Base-by-base conservation (phyloP, 176 grass and related monocot species). In the Oryza officinalis region DNA sequence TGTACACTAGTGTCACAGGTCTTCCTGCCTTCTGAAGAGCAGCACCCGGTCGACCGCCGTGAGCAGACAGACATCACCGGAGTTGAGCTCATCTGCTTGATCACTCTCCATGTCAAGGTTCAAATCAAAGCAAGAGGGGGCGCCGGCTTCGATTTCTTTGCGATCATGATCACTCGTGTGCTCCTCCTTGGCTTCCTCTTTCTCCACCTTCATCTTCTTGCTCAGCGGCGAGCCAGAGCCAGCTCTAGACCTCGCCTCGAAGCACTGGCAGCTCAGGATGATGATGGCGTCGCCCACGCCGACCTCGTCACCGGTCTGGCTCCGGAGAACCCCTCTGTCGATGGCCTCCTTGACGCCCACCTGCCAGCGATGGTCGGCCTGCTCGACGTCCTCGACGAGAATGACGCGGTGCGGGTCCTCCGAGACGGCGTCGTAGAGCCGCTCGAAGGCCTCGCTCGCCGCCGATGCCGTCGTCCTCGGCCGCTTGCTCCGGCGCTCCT, bases 381-480 rank as follows among this genome's bases (percentile, higher is more conserved):
- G 73, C n/a, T 94, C 93, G 0, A 99, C 77, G 84, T 90, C 92
- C 28, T 94, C 89, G 89, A 99, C 44, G 66, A 99, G 26, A 45
- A 99, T 87, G 52, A 99, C 96, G 0, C 87, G 83, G 65, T 83
- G 89, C 8, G 91, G 87, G 52, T 96, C 90, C 64, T 94, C 85
- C 3, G 77, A 76, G 11, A 96, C 32, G 8, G 87, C 91, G 61
- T 94, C 91, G 2, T 83, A 85, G 61, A 99, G 75, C n/a, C 74
- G 67, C 14, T 99, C 89, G 1, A 95, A 76, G 68, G 57, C 79
- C 13, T 69, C 71, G 32, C 37, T 94, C 25, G 71, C 86, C 67
- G 80, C 74, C 7, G 69, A 59, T 4, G 75, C 30, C 22, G 22
- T 61, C 22, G 22, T 61, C 27, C 80, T 60, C 11, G 71, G 87